A percentile compares a stretch with the other conserved stretches of the same genome.
Evolutionary conservation across 179 eudicot species (phyloP).

Genomic region (Silene noctiflora): DNA sequence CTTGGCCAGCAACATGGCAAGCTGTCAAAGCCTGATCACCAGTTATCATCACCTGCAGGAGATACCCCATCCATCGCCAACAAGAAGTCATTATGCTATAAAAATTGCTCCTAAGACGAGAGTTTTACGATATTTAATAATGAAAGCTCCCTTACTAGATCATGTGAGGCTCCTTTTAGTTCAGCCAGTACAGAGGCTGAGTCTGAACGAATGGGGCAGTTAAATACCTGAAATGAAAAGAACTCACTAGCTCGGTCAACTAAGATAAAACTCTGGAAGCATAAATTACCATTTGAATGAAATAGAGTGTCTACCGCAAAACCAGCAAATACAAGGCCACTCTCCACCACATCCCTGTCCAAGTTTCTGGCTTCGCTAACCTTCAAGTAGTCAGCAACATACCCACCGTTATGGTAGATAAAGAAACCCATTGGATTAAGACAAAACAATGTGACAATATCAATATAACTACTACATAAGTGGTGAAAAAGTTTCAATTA

Average conservation of each 20-base stretch:
- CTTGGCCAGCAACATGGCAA: conserved; percentile 97
- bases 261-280: not conserved
- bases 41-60: conserved; percentile 82
- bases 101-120: not conserved
- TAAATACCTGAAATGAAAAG: conserved; percentile 62
- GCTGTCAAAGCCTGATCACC: conserved; percentile 99
- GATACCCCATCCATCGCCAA: conserved; percentile 1
- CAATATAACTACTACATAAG: not conserved
- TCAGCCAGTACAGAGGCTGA: conserved; percentile 82
- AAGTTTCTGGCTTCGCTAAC: conserved; percentile 94
- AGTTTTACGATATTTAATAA: not conserved
- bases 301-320: conserved; percentile 63
- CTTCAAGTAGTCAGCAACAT: conserved; percentile 40
- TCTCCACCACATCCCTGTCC: conserved; percentile 88
- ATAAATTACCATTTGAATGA: not conserved
- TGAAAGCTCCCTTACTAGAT: conserved; percentile 56
- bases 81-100: not conserved
- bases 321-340: conserved; percentile 85
- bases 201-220: conserved; percentile 91
- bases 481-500: conserved; percentile 1
- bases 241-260: not conserved
- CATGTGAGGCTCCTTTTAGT: conserved; percentile 82
- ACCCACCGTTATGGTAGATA: conserved; percentile 7
- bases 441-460: not conserved
- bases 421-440: not conserved